Conservation (phyloP, 2,329 filamentous ascomycete species). For the Nectriaceae sp. region DNA sequence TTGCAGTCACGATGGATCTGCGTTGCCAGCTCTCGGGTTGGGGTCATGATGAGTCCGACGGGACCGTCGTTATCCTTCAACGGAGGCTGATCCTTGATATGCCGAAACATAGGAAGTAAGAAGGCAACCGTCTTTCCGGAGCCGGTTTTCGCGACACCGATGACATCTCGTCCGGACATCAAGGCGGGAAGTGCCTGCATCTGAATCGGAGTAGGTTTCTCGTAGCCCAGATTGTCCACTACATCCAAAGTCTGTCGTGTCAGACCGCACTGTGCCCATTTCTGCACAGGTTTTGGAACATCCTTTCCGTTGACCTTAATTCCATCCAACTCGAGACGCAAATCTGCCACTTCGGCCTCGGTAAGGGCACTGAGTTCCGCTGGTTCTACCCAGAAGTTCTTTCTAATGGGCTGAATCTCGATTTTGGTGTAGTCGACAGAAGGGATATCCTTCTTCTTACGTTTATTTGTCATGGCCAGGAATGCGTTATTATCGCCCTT, state of each 20-base stretch:
- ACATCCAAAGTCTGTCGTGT: conserved; percentile 86
- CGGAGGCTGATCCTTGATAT: conserved; percentile 90
- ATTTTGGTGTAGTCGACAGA: conserved; percentile 83
- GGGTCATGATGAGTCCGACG: conserved; percentile 86
- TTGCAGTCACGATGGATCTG: conserved; percentile 96
- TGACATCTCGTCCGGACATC: conserved; percentile 94
- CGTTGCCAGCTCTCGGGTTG: conserved; percentile 88
- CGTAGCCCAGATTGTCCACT: conserved; percentile 78
- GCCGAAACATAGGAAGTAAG: conserved; percentile 92
- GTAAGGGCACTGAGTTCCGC: conserved; percentile 80
- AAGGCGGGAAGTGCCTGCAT: conserved; percentile 92
- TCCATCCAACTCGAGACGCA: conserved; percentile 87
- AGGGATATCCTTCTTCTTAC: conserved; percentile 96
- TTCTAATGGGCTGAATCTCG: conserved; percentile 82
- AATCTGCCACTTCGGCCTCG: conserved; percentile 77
- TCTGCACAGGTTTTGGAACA: conserved; percentile 89
- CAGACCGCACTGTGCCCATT: conserved; percentile 94
- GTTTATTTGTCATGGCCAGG: conserved; percentile 60
- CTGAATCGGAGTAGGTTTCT: conserved; percentile 90
- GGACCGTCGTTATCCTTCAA: conserved; percentile 85
- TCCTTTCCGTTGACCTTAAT: conserved; percentile 91
- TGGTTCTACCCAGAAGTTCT: conserved; percentile 94
- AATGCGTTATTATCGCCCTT: conserved; percentile 49
- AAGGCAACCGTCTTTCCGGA: conserved; percentile 98
- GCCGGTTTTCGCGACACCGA: conserved; percentile 95